A percentile compares a stretch with the other conserved stretches of the same genome.
phyloP scores from a whole-genome alignment of 2,329 filamentous ascomycete genomes.

The Dactylellina haptotyla region DNA sequence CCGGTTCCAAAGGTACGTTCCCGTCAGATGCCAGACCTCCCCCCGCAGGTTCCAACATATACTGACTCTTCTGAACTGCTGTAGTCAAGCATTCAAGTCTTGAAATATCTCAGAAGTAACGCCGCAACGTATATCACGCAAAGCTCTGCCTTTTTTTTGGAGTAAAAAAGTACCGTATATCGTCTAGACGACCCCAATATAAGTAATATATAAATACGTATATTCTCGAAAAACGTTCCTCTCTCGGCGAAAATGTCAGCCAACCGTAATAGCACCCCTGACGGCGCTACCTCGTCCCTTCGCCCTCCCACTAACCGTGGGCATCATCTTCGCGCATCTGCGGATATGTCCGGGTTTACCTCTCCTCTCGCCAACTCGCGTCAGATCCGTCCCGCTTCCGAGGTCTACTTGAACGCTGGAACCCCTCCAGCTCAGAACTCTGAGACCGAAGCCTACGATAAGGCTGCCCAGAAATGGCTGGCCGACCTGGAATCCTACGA shows the following conservation, averaged over 20 bases:
- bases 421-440: slow-evolving; percentile 63
- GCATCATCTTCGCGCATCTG: slow-evolving; percentile 90
- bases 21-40: background rate
- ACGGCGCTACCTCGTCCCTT: slow-evolving; percentile 83
- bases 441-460: slow-evolving; percentile 86
- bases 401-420: slow-evolving; percentile 73
- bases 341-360: slow-evolving; percentile 85
- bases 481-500: slow-evolving; percentile 99
- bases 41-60: background rate
- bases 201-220: slow-evolving; percentile 34
- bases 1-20: slow-evolving; percentile 54
- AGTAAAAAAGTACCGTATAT: slow-evolving; percentile 16
- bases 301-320: slow-evolving; percentile 83
- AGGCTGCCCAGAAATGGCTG: slow-evolving; percentile 97
- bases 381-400: slow-evolving; percentile 88
- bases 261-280: slow-evolving; percentile 97
- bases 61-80: background rate
- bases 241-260: slow-evolving; percentile 37
- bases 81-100: slow-evolving; percentile 32
- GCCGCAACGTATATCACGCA: slow-evolving; percentile 11
- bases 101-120: slow-evolving; percentile 29
- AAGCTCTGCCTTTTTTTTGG: slow-evolving; percentile 29
- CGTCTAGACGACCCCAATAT: slow-evolving; percentile 23
- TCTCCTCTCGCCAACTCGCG: slow-evolving; percentile 76
- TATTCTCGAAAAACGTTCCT: slow-evolving; percentile 3